Evolutionary conservation across 2,329 filamentous ascomycete species (phyloP).

Genomic region (Furcasterigmium sp.): DNA sequence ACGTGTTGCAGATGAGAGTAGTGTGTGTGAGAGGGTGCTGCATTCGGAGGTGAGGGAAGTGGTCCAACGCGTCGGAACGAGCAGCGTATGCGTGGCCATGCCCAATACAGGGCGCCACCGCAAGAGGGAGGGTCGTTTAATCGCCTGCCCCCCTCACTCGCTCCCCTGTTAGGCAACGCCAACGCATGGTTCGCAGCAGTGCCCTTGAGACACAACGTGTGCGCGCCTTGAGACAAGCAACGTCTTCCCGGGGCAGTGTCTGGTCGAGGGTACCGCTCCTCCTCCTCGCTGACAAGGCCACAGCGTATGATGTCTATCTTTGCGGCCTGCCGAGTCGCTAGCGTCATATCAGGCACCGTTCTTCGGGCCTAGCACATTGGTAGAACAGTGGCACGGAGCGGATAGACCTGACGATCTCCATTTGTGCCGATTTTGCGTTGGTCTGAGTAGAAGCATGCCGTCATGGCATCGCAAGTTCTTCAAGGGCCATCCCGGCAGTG

Average conservation of each 20-base stretch:
- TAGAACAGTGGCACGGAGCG: background rate
- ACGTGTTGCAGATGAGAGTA: background rate
- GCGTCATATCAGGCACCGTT: background rate
- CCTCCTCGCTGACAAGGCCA: no score
- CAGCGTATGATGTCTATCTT: no score
- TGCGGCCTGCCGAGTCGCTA: no score
- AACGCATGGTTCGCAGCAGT: background rate
- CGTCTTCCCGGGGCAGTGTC: no score
- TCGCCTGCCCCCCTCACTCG: background rate
- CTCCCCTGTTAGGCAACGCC: background rate
- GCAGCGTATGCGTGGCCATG: background rate
- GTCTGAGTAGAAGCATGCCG: no score
- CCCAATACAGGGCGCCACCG: background rate
- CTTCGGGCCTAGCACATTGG: background rate
- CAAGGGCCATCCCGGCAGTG: no score
- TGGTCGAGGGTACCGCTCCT: no score
- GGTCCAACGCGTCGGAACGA: background rate
- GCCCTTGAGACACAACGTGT: no score
- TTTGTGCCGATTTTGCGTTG: background rate
- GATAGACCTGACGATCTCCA: background rate
- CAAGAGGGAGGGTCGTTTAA: background rate
- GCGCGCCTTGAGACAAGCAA: no score
- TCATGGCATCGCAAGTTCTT: no score
- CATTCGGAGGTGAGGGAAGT: background rate
- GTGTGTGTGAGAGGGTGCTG: background rate